Evolutionary conservation across 345 rosid genomes (phyloP).

Genomic region (Brassica napus): Da-Ae NC_063437.1:21965001-21965500

Average conservation of each 20-base stretch:
- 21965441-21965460: background rate
- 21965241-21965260: constrained; percentile 13
- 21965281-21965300: constrained; percentile 8
- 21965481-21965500: background rate
- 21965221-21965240: constrained; percentile 40
- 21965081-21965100: constrained; percentile 45
- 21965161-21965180: constrained; percentile 44
- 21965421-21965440: background rate
- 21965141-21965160: constrained; percentile 30
- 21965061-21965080: constrained; percentile 58
- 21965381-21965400: constrained; percentile 13
- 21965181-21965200: constrained; percentile 32
- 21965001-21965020: constrained; percentile 37
- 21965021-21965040: constrained; percentile 42
- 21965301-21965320: background rate
- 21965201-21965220: constrained; percentile 41
- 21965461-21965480: background rate
- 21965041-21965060: constrained; percentile 62
- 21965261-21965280: background rate
- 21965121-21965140: constrained; percentile 31
- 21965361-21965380: background rate
- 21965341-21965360: background rate
- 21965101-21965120: constrained; percentile 38
- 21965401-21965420: background rate
- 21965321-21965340: constrained; percentile 29